A percentile compares a stretch with the other conserved stretches of the same genome.
phyloP scores from a whole-genome alignment of 179 eudicot species.

The Drosera spatulata region DNA sequence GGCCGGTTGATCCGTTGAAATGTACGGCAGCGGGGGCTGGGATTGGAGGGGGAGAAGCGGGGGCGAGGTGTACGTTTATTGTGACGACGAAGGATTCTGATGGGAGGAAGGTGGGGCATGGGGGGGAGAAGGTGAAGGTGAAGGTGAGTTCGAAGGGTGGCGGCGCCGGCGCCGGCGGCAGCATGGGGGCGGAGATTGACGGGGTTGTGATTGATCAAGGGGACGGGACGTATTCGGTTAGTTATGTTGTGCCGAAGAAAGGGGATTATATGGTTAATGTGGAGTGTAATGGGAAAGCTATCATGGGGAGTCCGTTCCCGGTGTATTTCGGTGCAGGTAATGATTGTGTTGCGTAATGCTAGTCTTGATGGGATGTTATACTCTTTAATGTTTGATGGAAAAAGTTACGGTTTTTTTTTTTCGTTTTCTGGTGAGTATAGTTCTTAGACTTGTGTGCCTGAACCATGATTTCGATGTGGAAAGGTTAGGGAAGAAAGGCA shows the following conservation, averaged over 20 bases:
- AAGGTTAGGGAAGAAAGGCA: no score
- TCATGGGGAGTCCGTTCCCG: constrained; percentile 94
- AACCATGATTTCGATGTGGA: no score
- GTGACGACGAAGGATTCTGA: constrained; percentile 81
- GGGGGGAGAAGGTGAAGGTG: constrained; percentile 68
- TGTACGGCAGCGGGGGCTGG: constrained; percentile 94
- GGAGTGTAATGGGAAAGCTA: constrained; percentile 78
- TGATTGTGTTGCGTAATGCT: background rate
- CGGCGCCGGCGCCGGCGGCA: constrained; percentile 29
- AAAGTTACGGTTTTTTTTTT: no score
- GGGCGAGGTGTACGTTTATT: constrained; percentile 49
- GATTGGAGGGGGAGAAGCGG: constrained; percentile 81
- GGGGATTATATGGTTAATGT: constrained; percentile 94
- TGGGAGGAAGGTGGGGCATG: constrained; percentile 55
- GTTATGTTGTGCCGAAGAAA: constrained; percentile 85
- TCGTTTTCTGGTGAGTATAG: no score
- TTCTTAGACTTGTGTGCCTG: no score
- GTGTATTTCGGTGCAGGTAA: constrained; percentile 95
- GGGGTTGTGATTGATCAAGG: constrained; percentile 90
- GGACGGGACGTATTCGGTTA: constrained; percentile 82
- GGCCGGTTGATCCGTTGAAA: constrained; percentile 77
- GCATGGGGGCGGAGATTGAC: constrained; percentile 77
- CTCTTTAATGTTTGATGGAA: no score
- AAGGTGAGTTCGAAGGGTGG: constrained; percentile 44
- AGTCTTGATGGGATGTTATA: no score